Percentiles rank a stretch among this genome's conserved stretches.
phyloP scores from a whole-genome alignment of 768 basidiomycete species.

The Calocybe gangraenosa region DNA sequence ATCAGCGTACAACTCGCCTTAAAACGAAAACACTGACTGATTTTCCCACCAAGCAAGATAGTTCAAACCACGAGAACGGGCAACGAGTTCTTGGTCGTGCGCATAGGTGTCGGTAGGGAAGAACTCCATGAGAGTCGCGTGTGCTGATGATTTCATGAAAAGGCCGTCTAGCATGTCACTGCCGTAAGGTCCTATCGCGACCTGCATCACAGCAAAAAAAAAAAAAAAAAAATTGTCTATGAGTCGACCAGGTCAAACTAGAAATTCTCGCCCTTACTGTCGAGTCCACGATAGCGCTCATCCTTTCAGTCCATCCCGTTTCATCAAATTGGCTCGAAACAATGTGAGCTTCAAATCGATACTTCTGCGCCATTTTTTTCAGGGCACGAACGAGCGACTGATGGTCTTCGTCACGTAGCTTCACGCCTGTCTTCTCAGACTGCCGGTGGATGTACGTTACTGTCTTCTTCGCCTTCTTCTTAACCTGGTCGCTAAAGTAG shows the following conservation, averaged over 20 bases:
- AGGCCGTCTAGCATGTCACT: conserved; percentile 61
- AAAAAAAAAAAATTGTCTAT: conserved; percentile 7
- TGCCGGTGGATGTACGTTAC: conserved; percentile 71
- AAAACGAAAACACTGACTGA: conserved; percentile 15
- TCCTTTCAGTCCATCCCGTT: conserved; percentile 57
- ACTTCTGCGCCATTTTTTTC: conserved; percentile 41
- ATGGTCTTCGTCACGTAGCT: conserved; percentile 54
- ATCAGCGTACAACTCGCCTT: not conserved
- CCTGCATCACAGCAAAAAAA: conserved; percentile 27
- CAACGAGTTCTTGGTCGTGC: conserved; percentile 56
- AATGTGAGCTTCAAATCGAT: conserved; percentile 53
- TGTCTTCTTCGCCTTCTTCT: conserved; percentile 32
- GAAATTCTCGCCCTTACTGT: conserved; percentile 42
- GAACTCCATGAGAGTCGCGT: conserved; percentile 71
- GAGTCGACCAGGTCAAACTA: conserved; percentile 3
- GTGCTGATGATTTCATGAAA: conserved; percentile 60
- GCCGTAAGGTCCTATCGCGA: conserved; percentile 59
- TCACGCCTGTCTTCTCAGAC: conserved; percentile 43
- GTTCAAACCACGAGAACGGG: conserved; percentile 45
- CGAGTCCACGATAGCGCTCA: conserved; percentile 63
- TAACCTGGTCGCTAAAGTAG: conserved; percentile 34
- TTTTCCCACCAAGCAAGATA: conserved; percentile 56
- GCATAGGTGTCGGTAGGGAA: conserved; percentile 66
- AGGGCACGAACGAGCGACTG: conserved; percentile 56
- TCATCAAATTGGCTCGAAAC: conserved; percentile 44